These are phyloP conservation scores for Dalechampia spathulata DNA, from an alignment of 441 rosid genomes.

Conservation along the genomic window DNA sequence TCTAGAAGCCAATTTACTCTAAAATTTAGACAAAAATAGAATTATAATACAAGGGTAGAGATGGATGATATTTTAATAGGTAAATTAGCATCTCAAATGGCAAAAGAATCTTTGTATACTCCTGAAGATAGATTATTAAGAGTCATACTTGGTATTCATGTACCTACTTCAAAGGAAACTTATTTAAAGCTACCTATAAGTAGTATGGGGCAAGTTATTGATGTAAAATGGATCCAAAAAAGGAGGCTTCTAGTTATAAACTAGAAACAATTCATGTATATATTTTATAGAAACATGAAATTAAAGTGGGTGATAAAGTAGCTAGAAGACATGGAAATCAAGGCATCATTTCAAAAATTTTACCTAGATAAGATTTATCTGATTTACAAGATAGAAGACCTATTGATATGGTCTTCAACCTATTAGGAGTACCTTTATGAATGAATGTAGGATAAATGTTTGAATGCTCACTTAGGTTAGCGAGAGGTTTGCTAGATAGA, in stretches of 20 bases:
- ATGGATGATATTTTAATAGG: constrained; percentile 9
- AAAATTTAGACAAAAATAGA: no score
- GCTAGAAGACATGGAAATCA: no score
- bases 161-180: neutral
- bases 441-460: constrained; percentile 6
- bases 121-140: neutral
- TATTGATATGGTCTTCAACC: constrained; percentile 13
- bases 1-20: no score
- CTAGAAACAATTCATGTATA: no score
- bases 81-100: constrained; percentile 1
- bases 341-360: no score
- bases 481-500: no score
- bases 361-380: neutral
- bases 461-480: constrained; percentile 1
- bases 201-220: neutral
- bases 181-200: neutral
- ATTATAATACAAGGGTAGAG: no score
- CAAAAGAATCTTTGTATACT: constrained; percentile 2
- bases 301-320: no score
- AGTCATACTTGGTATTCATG: neutral
- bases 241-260: neutral
- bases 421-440: constrained; percentile 7
- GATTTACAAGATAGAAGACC: neutral
- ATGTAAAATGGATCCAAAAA: neutral
- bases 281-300: no score